These are phyloP conservation scores for Ascosphaera aggregata DNA, from an alignment of 2,329 filamentous ascomycete genomes.

Conservation along the genomic window DNA sequence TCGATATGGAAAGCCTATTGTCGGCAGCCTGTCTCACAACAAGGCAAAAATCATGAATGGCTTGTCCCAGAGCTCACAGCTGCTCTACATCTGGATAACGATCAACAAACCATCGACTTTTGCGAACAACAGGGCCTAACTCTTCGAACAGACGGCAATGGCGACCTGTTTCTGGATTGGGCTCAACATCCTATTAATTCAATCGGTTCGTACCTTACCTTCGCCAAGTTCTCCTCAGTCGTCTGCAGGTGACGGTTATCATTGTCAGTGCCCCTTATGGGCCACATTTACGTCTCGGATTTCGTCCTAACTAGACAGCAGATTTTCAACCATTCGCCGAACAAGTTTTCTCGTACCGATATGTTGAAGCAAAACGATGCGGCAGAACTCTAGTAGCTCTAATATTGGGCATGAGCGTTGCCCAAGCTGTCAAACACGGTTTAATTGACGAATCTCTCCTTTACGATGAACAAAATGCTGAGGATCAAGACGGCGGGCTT, in stretches of 20 bases:
- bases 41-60: constrained; percentile 30
- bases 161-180: constrained; percentile 28
- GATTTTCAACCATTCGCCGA: constrained; percentile 21
- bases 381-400: constrained; percentile 31
- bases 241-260: constrained; percentile 6
- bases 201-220: constrained; percentile 18
- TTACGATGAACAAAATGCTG: constrained; percentile 9
- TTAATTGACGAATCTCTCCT: constrained; percentile 24
- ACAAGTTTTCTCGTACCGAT: constrained; percentile 28
- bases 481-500: constrained; percentile 14
- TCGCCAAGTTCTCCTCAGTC: constrained; percentile 8
- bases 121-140: constrained; percentile 29
- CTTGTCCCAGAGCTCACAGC: constrained; percentile 27
- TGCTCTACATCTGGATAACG: constrained; percentile 31
- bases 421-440: constrained; percentile 24
- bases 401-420: constrained; percentile 31
- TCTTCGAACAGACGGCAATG: constrained; percentile 23
- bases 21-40: constrained; percentile 22
- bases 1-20: constrained; percentile 30
- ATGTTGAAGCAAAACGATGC: constrained; percentile 35
- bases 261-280: constrained; percentile 4
- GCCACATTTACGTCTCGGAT: not conserved
- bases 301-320: constrained; percentile 7
- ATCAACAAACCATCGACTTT: constrained; percentile 29
- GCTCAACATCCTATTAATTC: constrained; percentile 23